These are phyloP conservation scores for Blastomyces parvus DNA, from an alignment of 2,329 filamentous ascomycete genomes.

Conservation along the genomic window DNA sequence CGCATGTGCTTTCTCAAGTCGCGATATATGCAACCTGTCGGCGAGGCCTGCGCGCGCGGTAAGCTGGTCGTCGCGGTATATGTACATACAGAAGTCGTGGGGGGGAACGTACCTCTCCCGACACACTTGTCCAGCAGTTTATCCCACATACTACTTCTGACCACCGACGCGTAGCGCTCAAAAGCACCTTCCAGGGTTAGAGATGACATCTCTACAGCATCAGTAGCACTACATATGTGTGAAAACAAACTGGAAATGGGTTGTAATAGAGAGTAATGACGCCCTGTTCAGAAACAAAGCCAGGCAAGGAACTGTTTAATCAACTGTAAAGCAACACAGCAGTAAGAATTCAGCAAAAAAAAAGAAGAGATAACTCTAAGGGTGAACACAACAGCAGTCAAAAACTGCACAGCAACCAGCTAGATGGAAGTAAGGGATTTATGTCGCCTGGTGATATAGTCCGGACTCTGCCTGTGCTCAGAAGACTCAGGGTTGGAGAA, in stretches of 20 bases:
- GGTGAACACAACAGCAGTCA: background rate
- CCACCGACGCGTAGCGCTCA: background rate
- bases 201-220: background rate
- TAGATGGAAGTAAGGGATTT: background rate
- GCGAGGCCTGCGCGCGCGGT: background rate
- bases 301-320: background rate
- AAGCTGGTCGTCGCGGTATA: background rate
- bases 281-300: background rate
- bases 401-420: background rate
- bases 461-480: background rate
- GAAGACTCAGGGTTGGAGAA: background rate
- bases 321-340: background rate
- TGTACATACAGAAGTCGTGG: background rate
- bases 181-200: background rate
- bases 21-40: constrained; percentile 1
- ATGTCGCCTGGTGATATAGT: background rate
- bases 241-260: background rate
- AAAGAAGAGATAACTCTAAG: background rate
- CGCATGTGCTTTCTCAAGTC: constrained; percentile 6
- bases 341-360: background rate
- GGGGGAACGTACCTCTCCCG: background rate
- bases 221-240: background rate
- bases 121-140: constrained; percentile 6
- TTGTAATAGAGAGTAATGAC: background rate
- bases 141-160: constrained; percentile 2